These are phyloP conservation scores for Rhexocercosporidium sp. DNA, from an alignment of 2,329 filamentous ascomycete genomes.

Conservation along the genomic window DNA sequence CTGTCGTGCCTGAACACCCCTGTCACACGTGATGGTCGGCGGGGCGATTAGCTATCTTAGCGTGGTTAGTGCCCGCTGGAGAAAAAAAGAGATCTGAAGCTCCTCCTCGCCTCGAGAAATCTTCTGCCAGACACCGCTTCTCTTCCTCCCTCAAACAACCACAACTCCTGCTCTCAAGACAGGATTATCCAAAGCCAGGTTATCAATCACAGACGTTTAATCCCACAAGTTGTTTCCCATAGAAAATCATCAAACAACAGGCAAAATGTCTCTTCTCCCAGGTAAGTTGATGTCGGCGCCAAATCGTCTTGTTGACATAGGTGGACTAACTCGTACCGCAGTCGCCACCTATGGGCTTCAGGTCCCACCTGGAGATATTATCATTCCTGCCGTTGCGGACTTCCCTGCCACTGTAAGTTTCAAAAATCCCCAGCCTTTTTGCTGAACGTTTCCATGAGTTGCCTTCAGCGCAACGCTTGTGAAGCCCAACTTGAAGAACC, in stretches of 20 bases:
- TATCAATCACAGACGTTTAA: conserved; percentile 12
- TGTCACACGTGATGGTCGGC: not conserved
- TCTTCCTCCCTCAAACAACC: conserved; percentile 20
- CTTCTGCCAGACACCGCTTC: conserved; percentile 28
- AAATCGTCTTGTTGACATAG: conserved; percentile 1
- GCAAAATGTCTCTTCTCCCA: conserved; percentile 61
- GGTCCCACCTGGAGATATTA: conserved; percentile 82
- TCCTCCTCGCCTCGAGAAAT: conserved; percentile 24
- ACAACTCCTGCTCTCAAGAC: conserved; percentile 17
- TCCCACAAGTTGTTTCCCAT: not conserved
- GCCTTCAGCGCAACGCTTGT: not conserved
- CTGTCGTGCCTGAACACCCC: not conserved
- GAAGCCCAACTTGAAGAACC: not conserved
- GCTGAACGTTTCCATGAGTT: not conserved
- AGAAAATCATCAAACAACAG: conserved; percentile 21
- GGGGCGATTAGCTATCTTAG: conserved; percentile 37
- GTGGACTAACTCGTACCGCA: conserved; percentile 44
- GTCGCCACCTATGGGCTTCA: conserved; percentile 91
- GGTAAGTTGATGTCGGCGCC: conserved; percentile 30
- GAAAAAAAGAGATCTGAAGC: conserved; percentile 37
- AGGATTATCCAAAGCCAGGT: conserved; percentile 6
- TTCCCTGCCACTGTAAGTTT: conserved; percentile 82
- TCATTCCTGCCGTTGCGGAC: conserved; percentile 79
- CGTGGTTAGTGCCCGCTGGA: conserved; percentile 15
- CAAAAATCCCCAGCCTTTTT: not conserved